Evolutionary conservation across 176 grass and related monocot species (phyloP), one percentile per base, ranked within the genome.

Genomic region (Triticum timopheevii): DNA sequence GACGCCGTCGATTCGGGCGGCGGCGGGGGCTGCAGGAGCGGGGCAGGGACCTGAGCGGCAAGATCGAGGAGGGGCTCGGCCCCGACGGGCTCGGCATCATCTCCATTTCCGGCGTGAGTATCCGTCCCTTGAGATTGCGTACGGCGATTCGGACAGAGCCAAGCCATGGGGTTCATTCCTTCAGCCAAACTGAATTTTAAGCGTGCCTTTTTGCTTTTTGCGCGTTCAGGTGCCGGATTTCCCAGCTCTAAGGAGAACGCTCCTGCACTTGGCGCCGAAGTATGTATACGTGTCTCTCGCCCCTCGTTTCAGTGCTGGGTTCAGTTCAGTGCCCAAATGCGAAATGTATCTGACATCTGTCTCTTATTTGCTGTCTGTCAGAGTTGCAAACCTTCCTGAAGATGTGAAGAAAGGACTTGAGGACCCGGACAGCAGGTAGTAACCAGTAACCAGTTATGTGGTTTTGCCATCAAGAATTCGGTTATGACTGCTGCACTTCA

Each of bases 1-100:
- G 52, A 45, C 54, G 23, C 19, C 10, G 70, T 13, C 71, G 24
- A 38, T 91, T 81, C 13, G 6, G 62, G 44, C 28, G 61, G 49
- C 80, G 54, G n/a, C 10, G 78, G 49, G 4, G 82, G 64, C 7
- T 39, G 81, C 90, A 98, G 96, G 93, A 95, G 81, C 91, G 80
- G 89, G 69, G 69, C 4, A 94, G 52, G 84, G 92, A 98, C 86
- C 85, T 98, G 65, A 56, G 90, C 61, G 65, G 10, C 35, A 90
- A 87, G 82, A 98, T 98, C 39, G 93, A 98, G 83, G 93, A 98
- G 92, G 96, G 96, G 40, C 87, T 98, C 31, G 92, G 96, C 3
- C 93, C 96, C 61, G 61, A 82, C 50, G 96, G 93, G 16, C 87
- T 96, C 22, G 96, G 96, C n/a, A 96, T 98, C 78, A 85, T 98